A percentile compares a stretch with the other conserved stretches of the same genome.
Conservation (phyloP, 2,329 filamentous ascomycete species). For the Raffaelea albimanens region DNA sequence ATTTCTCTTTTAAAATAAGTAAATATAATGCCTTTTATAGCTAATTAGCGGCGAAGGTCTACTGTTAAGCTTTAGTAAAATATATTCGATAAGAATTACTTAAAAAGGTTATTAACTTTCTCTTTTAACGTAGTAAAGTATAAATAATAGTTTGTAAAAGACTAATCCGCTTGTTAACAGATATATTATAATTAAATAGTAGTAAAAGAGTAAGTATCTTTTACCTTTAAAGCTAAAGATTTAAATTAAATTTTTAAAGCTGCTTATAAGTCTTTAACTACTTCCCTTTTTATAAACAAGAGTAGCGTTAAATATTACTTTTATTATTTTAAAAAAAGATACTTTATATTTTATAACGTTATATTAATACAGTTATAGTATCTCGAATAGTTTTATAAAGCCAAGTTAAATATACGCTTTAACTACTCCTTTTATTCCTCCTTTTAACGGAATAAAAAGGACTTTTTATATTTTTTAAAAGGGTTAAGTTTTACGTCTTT, state of each 20-base stretch:
- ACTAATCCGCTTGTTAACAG: not conserved
- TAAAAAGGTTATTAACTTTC: not conserved
- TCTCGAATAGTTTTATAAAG: not conserved
- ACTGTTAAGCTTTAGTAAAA: not conserved
- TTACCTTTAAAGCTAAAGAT: too few species aligned
- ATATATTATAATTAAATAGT: not conserved
- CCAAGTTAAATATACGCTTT: not conserved
- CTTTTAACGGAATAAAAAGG: too few species aligned
- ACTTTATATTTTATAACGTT: not conserved
- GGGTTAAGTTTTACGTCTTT: not conserved
- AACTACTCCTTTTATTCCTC: not conserved
- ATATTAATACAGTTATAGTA: not conserved
- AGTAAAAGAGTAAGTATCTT: too few species aligned
- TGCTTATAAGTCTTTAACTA: not conserved
- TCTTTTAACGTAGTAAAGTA: too few species aligned
- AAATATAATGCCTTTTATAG: not conserved
- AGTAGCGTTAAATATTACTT: not conserved
- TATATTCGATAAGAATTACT: not conserved
- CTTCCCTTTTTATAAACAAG: not conserved
- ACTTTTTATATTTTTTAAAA: too few species aligned
- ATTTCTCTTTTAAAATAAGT: not conserved
- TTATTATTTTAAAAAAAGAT: not conserved
- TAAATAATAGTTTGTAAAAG: not conserved
- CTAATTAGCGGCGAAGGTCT: not conserved
- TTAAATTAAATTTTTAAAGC: not conserved